phyloP scores from a whole-genome alignment of 2,329 filamentous ascomycete genomes.

The Fusarium sp. region DNA sequence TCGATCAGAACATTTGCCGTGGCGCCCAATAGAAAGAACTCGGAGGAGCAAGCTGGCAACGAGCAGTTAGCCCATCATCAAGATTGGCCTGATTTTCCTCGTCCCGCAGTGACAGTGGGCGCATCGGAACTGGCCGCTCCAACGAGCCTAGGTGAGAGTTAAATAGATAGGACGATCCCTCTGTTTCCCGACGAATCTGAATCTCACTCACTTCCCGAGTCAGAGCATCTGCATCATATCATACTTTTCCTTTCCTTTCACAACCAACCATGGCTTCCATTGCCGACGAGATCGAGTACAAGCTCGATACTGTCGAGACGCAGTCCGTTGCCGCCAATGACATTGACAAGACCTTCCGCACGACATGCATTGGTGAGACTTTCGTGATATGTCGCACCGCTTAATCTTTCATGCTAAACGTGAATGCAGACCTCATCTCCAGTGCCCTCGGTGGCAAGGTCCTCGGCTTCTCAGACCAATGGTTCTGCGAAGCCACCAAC shows the following conservation, averaged over 20 bases:
- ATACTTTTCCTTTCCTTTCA: neutral
- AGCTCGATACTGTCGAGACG: constrained; percentile 65
- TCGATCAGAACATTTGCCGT: constrained; percentile 12
- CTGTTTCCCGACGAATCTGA: neutral
- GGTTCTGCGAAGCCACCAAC: constrained; percentile 75
- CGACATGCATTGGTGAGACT: constrained; percentile 68
- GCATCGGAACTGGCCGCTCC: constrained; percentile 49
- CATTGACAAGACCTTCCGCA: constrained; percentile 72
- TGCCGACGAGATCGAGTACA: constrained; percentile 63
- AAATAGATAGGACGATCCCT: constrained; percentile 34
- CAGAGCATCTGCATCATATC: neutral
- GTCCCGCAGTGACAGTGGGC: neutral
- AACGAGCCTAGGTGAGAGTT: constrained; percentile 24
- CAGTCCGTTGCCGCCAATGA: constrained; percentile 62
- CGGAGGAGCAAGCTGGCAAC: constrained; percentile 3
- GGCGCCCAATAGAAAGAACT: constrained; percentile 22
- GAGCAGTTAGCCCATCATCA: constrained; percentile 13
- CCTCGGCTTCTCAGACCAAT: constrained; percentile 74
- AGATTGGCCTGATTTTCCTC: constrained; percentile 8
- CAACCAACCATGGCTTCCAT: constrained; percentile 49
- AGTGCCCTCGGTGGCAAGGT: constrained; percentile 71
- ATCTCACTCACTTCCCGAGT: neutral
- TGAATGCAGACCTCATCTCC: constrained; percentile 67
- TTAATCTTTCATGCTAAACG: neutral
- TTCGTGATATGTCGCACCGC: neutral